Conservation (phyloP, 805 yeast species). For the Wickerhamomyces tratensis region DNA sequence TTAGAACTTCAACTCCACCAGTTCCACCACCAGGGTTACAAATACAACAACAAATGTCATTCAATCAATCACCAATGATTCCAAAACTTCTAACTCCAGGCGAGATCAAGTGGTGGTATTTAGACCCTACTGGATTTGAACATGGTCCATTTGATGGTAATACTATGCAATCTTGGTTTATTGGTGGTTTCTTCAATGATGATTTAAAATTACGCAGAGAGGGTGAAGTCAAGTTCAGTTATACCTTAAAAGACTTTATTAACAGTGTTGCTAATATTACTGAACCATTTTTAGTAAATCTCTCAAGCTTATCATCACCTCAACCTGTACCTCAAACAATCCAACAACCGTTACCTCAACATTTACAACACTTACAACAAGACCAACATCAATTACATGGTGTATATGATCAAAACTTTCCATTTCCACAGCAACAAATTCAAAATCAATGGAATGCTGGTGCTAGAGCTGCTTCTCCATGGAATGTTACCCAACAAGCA, state of each 20-base stretch:
- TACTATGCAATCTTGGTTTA: conserved; percentile 73
- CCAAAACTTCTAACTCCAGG: conserved; percentile 23
- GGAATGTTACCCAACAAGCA: conserved; percentile 6
- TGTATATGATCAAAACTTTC: not conserved
- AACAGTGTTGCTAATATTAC: conserved; percentile 34
- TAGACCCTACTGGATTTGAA: conserved; percentile 57
- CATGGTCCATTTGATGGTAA: conserved; percentile 78
- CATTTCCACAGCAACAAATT: not conserved
- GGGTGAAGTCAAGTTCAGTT: conserved; percentile 36
- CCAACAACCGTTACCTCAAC: conserved; percentile 5
- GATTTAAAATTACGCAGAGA: conserved; percentile 50
- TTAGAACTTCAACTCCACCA: not conserved
- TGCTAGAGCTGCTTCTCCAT: conserved; percentile 13
- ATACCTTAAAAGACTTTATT: conserved; percentile 44
- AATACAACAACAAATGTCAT: conserved; percentile 4
- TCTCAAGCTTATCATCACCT: conserved; percentile 19
- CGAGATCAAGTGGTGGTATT: conserved; percentile 56
- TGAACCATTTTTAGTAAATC: conserved; percentile 56
- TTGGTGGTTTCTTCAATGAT: conserved; percentile 45
- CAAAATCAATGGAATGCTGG: conserved; percentile 3
- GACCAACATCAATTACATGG: conserved; percentile 1
- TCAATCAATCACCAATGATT: conserved; percentile 2
- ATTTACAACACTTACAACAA: conserved; percentile 7
- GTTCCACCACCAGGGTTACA: conserved; percentile 2
- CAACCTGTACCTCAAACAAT: conserved; percentile 1